Conservation (phyloP, 2,329 filamentous ascomycete species). For the Fusarium verticillioides region DNA sequence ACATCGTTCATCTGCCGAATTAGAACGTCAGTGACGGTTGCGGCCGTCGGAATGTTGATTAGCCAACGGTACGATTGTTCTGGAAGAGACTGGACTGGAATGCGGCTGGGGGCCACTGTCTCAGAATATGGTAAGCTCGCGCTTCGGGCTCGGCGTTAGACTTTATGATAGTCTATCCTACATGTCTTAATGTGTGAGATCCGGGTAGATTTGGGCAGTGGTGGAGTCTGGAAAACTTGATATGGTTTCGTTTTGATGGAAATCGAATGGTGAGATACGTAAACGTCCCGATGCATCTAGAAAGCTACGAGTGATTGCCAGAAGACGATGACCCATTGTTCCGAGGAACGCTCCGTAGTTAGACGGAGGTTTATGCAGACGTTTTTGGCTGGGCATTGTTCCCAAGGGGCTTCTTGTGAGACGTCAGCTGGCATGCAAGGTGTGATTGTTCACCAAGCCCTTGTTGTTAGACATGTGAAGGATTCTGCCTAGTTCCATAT, state of each 20-base stretch:
- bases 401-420: background rate
- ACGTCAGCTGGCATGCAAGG: too few species aligned
- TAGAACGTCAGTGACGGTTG: slow-evolving; percentile 2
- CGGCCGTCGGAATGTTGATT: background rate
- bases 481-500: too few species aligned
- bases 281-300: background rate
- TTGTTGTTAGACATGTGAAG: background rate
- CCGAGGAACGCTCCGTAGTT: background rate
- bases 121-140: background rate
- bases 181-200: background rate
- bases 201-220: background rate
- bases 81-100: background rate
- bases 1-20: background rate
- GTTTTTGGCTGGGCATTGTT: background rate
- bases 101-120: background rate
- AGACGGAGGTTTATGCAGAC: background rate
- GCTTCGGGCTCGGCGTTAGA: background rate
- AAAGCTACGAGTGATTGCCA: background rate
- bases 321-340: accelerated
- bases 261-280: background rate
- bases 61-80: background rate
- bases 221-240: background rate
- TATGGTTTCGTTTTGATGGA: accelerated
- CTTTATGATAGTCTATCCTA: background rate
- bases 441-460: background rate